Percentiles rank a stretch among this genome's conserved stretches.
Evolutionary conservation across 768 basidiomycete species (phyloP).

Genomic region (Filobasidium floriforme): DNA sequence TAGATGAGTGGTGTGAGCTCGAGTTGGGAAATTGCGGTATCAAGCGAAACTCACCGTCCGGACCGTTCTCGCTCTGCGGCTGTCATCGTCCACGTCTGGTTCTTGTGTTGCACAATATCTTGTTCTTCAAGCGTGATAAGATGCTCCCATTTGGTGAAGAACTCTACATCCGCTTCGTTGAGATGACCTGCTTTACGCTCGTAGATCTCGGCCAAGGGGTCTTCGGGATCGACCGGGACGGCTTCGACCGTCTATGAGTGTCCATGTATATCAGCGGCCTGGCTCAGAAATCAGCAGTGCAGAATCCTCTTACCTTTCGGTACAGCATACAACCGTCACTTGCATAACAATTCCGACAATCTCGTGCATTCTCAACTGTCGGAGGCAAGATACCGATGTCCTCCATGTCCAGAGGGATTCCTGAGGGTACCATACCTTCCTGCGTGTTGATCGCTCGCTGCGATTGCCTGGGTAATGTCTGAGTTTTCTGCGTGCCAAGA

Average conservation of each 20-base stretch:
- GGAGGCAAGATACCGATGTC: conserved; percentile 63
- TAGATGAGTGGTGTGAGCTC: conserved; percentile 12
- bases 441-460: neutral
- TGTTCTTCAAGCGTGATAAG: conserved; percentile 80
- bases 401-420: conserved; percentile 13
- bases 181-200: conserved; percentile 73
- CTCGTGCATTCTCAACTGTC: conserved; percentile 71
- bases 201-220: conserved; percentile 55
- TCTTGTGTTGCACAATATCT: conserved; percentile 71
- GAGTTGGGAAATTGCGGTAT: neutral
- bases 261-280: conserved; percentile 1
- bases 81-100: conserved; percentile 87
- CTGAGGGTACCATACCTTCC: conserved; percentile 1
- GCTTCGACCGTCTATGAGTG: conserved; percentile 59
- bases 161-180: conserved; percentile 57
- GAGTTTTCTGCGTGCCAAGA: neutral
- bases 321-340: conserved; percentile 89
- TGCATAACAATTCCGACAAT: conserved; percentile 73
- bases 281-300: neutral
- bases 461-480: neutral
- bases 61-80: conserved; percentile 68
- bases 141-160: conserved; percentile 86
- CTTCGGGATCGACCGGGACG: conserved; percentile 49
- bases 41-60: conserved; percentile 52
- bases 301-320: conserved; percentile 57